Evolutionary conservation across 1,139 yeast genomes (phyloP).

Genomic region (Zhuliangozyma parablackwelliae): DNA sequence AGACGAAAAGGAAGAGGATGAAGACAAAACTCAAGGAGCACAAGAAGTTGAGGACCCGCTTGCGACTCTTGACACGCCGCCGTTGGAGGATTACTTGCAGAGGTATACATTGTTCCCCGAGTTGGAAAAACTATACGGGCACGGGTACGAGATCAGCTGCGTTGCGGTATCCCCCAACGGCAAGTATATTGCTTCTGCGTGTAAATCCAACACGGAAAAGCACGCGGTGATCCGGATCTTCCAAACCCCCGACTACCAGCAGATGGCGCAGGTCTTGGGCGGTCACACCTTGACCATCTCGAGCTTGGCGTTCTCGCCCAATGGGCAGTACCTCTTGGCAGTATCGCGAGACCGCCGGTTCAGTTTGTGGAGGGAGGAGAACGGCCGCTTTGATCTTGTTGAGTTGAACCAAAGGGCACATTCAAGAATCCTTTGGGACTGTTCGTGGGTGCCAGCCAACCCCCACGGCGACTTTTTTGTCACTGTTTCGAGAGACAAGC

Average conservation of each 20-base stretch:
- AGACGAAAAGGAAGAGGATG: slow-evolving; percentile 32
- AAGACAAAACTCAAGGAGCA: slow-evolving; percentile 17
- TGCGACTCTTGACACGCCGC: slow-evolving; percentile 52
- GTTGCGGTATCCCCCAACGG: slow-evolving; percentile 68
- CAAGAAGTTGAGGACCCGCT: slow-evolving; percentile 41
- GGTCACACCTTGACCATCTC: slow-evolving; percentile 84
- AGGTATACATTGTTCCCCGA: slow-evolving; percentile 94
- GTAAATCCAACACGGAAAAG: slow-evolving; percentile 75
- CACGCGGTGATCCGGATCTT: slow-evolving; percentile 86
- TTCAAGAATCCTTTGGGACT: slow-evolving; percentile 91
- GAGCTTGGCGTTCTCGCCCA: slow-evolving; percentile 69
- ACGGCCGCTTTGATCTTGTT: slow-evolving; percentile 38
- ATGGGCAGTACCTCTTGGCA: slow-evolving; percentile 63
- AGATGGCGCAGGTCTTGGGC: slow-evolving; percentile 36
- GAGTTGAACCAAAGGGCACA: slow-evolving; percentile 70
- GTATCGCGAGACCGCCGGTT: slow-evolving; percentile 91
- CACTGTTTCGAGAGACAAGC: slow-evolving; percentile 86
- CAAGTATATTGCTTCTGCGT: slow-evolving; percentile 78
- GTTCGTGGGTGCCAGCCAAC: slow-evolving; percentile 66
- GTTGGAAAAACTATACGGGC: slow-evolving; percentile 89
- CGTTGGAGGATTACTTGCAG: slow-evolving; percentile 85
- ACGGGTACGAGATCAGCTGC: slow-evolving; percentile 89
- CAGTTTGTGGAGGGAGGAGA: slow-evolving; percentile 62
- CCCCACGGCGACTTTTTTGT: slow-evolving; percentile 43
- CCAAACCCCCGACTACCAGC: slow-evolving; percentile 48